phyloP scores from a whole-genome alignment of 768 basidiomycete genomes.

The Leucocoprinus sp. region DNA sequence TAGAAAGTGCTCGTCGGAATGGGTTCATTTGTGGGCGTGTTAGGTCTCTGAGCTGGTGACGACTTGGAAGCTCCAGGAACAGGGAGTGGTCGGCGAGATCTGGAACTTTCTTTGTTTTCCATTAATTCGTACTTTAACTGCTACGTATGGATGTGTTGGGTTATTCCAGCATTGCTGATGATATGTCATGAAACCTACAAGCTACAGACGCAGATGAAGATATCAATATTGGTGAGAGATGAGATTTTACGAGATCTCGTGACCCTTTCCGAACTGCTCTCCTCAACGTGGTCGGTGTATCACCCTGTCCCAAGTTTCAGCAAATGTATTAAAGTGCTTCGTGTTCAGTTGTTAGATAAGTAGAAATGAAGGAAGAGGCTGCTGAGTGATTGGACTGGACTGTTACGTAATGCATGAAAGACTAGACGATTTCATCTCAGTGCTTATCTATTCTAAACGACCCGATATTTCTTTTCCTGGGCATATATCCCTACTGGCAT shows the following conservation, averaged over 20 bases:
- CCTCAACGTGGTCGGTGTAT: not conserved
- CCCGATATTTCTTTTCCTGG: too few relatives aligned
- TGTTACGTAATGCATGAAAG: too few relatives aligned
- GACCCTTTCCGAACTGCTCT: not conserved
- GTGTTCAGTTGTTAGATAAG: too few relatives aligned
- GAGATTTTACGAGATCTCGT: not conserved
- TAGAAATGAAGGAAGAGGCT: too few relatives aligned
- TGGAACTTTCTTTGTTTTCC: constrained; percentile 40
- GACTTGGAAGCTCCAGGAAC: constrained; percentile 29
- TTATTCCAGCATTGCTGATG: constrained; percentile 2
- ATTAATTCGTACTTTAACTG: constrained; percentile 20
- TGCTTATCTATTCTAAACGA: too few relatives aligned
- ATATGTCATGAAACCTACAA: constrained; percentile 10
- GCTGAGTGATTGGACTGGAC: too few relatives aligned
- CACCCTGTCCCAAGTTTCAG: too few relatives aligned
- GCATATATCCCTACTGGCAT: too few relatives aligned
- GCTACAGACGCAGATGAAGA: constrained; percentile 5
- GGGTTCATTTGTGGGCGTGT: constrained; percentile 29
- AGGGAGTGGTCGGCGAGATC: constrained; percentile 38
- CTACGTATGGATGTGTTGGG: not conserved
- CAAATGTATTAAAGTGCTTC: too few relatives aligned
- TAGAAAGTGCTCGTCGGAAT: constrained; percentile 21
- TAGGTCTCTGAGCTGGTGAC: constrained; percentile 28
- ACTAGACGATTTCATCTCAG: too few relatives aligned
- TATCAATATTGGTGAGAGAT: constrained; percentile 6